Evolutionary conservation across 768 basidiomycete species (phyloP), one percentile per base, ranked within the genome.

Genomic region (Suillus subalutaceus): DNA sequence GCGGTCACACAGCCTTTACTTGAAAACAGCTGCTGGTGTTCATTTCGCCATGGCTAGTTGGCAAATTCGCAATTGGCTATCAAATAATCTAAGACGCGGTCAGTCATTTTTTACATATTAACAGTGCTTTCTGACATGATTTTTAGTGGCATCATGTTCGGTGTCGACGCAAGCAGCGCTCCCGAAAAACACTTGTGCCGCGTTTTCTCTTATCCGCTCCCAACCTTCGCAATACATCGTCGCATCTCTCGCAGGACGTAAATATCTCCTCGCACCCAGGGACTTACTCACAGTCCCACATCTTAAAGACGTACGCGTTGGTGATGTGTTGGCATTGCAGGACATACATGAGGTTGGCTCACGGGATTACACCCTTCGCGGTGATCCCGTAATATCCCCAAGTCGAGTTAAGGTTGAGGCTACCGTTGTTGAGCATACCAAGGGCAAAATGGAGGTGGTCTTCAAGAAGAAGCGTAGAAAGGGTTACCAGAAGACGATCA

Each of bases 381-480:
- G 93, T 55, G 86, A 88, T 71, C 90, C 94, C 1, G 78, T 82
- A 72, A 85, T 97, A 44, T 87, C 92, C 0, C 73, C 85, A 6
- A 81, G 83, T 64, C 82, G 85, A 46, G 88, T 97, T 69, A 84
- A 84, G 67, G 90, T 96, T 48, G 83, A 91, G 69, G 90, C 96
- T 20, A 97, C 94, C 26, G 95, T 99, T n/a, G 80, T 99, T 56
- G 97, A 99, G 79, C 97, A 99, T 75, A 99, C 97, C 52, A 98
- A 96, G 78, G 93, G 94, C 9, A 85, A 86, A 63, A 91, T 99
- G 92, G 92, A 97, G 79, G 85, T 83, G 72, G 92, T 93, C 63
- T 88, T 96, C 80, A 97, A 98, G 84, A 97, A 96, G 83, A 99
- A 99, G 84, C 83, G 96, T 80, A 90, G 97, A 89, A 98, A 99